phyloP scores from a whole-genome alignment of 257 asterid genomes.

The Paraleonurus japonicus region DNA sequence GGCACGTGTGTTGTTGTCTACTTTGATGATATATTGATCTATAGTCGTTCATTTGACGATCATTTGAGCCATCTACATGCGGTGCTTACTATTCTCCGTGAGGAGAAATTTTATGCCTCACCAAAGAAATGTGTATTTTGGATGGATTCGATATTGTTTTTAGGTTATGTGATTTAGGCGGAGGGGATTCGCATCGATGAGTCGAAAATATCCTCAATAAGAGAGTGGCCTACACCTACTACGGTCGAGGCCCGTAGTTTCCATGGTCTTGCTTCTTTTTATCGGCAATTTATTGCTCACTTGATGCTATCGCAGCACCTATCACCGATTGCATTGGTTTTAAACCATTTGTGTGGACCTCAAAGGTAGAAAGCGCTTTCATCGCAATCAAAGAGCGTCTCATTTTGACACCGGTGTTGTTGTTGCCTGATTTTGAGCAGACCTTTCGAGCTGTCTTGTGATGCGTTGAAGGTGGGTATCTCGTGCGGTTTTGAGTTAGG shows the following conservation, averaged over 20 bases:
- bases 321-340: neutral
- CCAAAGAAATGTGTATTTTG: neutral
- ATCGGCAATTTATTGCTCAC: neutral
- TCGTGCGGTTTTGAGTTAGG: too few species aligned
- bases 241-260: neutral
- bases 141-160: too few species aligned
- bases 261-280: neutral
- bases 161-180: neutral
- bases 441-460: too few species aligned
- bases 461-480: too few species aligned
- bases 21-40: neutral
- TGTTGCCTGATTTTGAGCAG: too few species aligned
- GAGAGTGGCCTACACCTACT: neutral
- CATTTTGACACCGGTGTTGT: too few species aligned
- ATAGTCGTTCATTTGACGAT: neutral
- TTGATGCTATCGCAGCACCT: neutral
- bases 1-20: neutral
- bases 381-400: too few species aligned
- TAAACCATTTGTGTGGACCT: too few species aligned
- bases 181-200: neutral
- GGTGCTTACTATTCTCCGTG: neutral
- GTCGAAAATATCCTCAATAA: neutral
- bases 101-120: neutral
- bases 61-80: neutral
- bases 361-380: too few species aligned